These are phyloP conservation scores for Anastatica hierochuntica DNA, from an alignment of 345 rosid genomes.

Conservation along the genomic window DNA sequence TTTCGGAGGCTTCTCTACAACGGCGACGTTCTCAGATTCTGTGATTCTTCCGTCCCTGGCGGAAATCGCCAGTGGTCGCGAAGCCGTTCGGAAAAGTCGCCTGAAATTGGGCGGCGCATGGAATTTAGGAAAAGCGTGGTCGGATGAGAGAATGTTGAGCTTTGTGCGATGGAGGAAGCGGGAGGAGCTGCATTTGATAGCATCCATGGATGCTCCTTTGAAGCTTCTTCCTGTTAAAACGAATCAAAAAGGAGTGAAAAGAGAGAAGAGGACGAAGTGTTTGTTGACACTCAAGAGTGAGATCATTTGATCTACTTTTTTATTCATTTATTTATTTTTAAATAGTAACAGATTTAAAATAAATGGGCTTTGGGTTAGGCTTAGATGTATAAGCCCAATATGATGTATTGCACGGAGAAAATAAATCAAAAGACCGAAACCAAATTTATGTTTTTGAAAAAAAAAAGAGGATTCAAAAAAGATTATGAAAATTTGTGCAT, in stretches of 20 bases:
- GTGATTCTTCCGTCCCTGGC: slow-evolving; percentile 24
- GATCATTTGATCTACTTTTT: slow-evolving; percentile 2
- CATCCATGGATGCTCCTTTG: slow-evolving; percentile 18
- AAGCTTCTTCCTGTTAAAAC: no score
- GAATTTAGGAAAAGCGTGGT: not conserved
- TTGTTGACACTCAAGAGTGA: slow-evolving; percentile 16
- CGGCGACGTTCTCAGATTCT: slow-evolving; percentile 36
- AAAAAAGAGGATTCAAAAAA: no score
- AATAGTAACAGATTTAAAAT: no score
- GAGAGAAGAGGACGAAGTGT: slow-evolving; percentile 2
- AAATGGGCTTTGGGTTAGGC: not conserved
- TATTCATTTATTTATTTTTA: no score
- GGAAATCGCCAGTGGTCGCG: slow-evolving; percentile 18
- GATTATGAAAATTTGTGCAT: no score
- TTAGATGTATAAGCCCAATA: not conserved
- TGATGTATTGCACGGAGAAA: no score
- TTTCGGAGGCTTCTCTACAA: slow-evolving; percentile 38
- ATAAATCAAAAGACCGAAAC: no score
- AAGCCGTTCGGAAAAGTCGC: not conserved
- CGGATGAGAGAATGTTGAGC: slow-evolving; percentile 11
- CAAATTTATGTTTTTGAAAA: no score
- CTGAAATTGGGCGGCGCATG: not conserved
- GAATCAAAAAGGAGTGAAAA: not conserved
- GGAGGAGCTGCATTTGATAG: slow-evolving; percentile 19
- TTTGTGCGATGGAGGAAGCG: slow-evolving; percentile 5